Conservation (phyloP, 306 rosid genomes). For the Dicorynia guianensis region DNA sequence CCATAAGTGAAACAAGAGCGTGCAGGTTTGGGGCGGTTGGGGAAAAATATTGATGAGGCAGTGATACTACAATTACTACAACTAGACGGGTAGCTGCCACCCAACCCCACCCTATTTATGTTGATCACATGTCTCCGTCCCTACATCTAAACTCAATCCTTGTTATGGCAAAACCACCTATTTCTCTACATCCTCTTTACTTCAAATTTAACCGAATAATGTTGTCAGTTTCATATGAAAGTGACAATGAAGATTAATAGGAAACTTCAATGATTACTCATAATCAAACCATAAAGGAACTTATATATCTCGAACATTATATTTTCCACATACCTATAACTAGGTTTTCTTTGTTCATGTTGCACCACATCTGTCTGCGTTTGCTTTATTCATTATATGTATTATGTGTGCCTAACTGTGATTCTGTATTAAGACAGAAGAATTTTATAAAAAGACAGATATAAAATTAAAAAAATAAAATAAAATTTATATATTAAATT, state of each 20-base stretch:
- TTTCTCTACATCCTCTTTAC: conserved; percentile 9
- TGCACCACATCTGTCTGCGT: too few species aligned
- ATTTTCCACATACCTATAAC: too few species aligned
- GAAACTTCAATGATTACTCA: conserved; percentile 40
- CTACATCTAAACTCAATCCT: conserved; percentile 12
- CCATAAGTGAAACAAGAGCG: too few species aligned
- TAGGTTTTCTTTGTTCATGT: too few species aligned
- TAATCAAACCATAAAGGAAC: background rate
- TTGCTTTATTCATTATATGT: too few species aligned
- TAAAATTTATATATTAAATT: too few species aligned
- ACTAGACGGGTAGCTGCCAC: conserved; percentile 40
- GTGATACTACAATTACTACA: background rate
- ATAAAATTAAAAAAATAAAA: too few species aligned
- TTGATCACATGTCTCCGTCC: conserved; percentile 37
- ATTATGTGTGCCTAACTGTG: too few species aligned
- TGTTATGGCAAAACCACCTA: background rate
- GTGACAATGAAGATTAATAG: conserved; percentile 34
- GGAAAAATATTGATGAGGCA: background rate
- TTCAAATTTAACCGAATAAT: conserved; percentile 23
- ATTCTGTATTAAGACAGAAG: too few species aligned
- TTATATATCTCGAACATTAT: conserved; percentile 13
- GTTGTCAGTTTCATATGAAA: background rate
- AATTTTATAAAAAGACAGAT: too few species aligned
- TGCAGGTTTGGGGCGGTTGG: too few species aligned
- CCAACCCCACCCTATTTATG: conserved; percentile 39